Conservation (phyloP, 345 rosid genomes). For the Toxicodendron radicans region DNA sequence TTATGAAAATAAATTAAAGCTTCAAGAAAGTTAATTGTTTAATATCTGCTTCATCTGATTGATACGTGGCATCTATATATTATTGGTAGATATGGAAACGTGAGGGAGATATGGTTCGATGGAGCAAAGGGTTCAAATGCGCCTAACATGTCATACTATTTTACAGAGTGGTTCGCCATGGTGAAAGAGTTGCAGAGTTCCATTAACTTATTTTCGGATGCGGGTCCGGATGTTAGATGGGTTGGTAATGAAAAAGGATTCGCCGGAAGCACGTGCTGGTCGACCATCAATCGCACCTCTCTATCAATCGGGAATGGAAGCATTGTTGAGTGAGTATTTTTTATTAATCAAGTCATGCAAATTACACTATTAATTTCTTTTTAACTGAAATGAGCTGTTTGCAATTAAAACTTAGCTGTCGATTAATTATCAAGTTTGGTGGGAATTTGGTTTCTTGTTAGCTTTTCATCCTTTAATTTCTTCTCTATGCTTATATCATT, state of each 20-base stretch:
- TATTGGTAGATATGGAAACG: conserved; percentile 47
- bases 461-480: background rate
- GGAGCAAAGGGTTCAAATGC: conserved; percentile 65
- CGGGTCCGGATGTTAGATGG: conserved; percentile 76
- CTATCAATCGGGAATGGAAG: conserved; percentile 60
- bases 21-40: no score
- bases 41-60: background rate
- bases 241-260: conserved; percentile 63
- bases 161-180: conserved; percentile 73
- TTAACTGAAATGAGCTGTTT: background rate
- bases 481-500: background rate
- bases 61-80: background rate
- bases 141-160: conserved; percentile 63
- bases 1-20: no score
- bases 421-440: background rate
- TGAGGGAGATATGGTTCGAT: conserved; percentile 79
- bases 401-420: background rate
- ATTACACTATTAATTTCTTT: background rate
- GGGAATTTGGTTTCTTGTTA: background rate
- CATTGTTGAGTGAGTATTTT: conserved; percentile 44
- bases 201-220: conserved; percentile 72
- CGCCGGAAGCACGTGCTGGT: conserved; percentile 65
- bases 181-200: conserved; percentile 70
- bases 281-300: conserved; percentile 63
- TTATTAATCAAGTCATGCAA: background rate